Evolutionary conservation across 331 rosid species (phyloP).

Genomic region (Malus hybrid): DNA sequence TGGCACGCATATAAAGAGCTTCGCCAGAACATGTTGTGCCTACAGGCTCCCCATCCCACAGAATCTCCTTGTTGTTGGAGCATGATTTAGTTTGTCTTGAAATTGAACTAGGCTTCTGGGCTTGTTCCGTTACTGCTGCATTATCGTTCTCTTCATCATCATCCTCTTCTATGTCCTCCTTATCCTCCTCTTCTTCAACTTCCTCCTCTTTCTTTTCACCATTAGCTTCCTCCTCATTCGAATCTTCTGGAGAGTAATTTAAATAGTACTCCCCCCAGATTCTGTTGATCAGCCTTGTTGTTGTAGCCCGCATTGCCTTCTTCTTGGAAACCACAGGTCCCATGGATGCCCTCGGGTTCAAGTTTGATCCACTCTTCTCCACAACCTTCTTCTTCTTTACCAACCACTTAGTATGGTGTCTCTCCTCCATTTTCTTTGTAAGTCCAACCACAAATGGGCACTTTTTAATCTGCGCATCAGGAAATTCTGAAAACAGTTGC

Average conservation of each 20-base stretch:
- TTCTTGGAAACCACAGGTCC: slow-evolving; percentile 46
- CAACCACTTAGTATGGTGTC: slow-evolving; percentile 92
- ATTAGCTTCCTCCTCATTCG: slow-evolving; percentile 32
- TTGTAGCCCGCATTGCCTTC: slow-evolving; percentile 88
- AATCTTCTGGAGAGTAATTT: slow-evolving; percentile 56
- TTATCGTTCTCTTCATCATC: slow-evolving; percentile 25
- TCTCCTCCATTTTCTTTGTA: slow-evolving; percentile 67
- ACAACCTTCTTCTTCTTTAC: slow-evolving; percentile 52
- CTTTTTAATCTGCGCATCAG: slow-evolving; percentile 56
- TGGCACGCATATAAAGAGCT: slow-evolving; percentile 43
- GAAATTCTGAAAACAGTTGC: slow-evolving; percentile 82
- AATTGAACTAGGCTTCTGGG: slow-evolving; percentile 28
- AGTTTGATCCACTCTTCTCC: slow-evolving; percentile 46
- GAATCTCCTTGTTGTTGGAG: slow-evolving; percentile 31
- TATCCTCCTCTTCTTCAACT: slow-evolving; percentile 69
- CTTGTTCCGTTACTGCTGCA: slow-evolving; percentile 16
- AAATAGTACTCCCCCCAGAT: slow-evolving; percentile 95
- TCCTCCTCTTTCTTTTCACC: slow-evolving; percentile 58
- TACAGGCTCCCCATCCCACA: slow-evolving; percentile 53
- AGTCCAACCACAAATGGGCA: slow-evolving; percentile 80
- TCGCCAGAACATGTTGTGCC: slow-evolving; percentile 55
- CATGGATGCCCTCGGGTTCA: slow-evolving; percentile 84
- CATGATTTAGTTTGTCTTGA: slow-evolving; percentile 28
- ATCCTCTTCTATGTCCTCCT: slow-evolving; percentile 43
- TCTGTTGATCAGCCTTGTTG: slow-evolving; percentile 72